Base-by-base conservation (phyloP, 2,329 filamentous ascomycete species). In the Alternaria viburni region DNA sequence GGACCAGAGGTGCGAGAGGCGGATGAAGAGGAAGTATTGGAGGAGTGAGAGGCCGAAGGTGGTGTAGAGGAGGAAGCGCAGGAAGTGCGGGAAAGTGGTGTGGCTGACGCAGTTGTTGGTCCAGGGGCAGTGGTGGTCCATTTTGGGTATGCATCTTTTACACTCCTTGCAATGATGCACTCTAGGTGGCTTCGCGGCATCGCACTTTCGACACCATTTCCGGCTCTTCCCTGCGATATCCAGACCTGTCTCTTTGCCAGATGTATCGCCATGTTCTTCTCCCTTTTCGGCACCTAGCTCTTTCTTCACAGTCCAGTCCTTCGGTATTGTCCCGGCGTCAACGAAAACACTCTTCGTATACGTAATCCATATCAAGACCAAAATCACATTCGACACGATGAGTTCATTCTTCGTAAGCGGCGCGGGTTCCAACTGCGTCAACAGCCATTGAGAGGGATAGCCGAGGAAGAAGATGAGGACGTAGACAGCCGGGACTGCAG, bases 41-140 rank as follows among this genome's bases (percentile, higher is more conserved):
- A 95, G 85, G 58, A 89, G 89, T 3, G 74, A 62, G 69, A 93
- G 88, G 2, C 90, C 84, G 13, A 86, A 63, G 72, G 91, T 90
- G 25, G 91, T 85, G 76, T 89, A 94, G 66, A 88, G 76, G 46
- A 96, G 83, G 81, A 96, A 95, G 71, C 92, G 91, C 50, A 93
- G 68, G 79, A 96, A 96, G 81, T 95, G 90, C 8, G 93, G 92
- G 72, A 93, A 92, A 1, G 91, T 94, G 64, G 89, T 90, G 78
- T 93, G 87, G 12, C 91, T 93, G 57, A 96, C 91, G 82, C 93
- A 96, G 80, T 94, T 95, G 64, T 82, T 83, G 4, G 91, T 95
- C 92, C 92, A 96, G 3, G 92, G 91, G 75, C 92, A 96, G 81
- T 96, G 92, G 81, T 93, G 91, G 81, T 94, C 91, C 91, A 94